Evolutionary conservation across 768 basidiomycete species (phyloP), one percentile per base, ranked within the genome.

Genomic region (Leccinum aurantiacum): DNA sequence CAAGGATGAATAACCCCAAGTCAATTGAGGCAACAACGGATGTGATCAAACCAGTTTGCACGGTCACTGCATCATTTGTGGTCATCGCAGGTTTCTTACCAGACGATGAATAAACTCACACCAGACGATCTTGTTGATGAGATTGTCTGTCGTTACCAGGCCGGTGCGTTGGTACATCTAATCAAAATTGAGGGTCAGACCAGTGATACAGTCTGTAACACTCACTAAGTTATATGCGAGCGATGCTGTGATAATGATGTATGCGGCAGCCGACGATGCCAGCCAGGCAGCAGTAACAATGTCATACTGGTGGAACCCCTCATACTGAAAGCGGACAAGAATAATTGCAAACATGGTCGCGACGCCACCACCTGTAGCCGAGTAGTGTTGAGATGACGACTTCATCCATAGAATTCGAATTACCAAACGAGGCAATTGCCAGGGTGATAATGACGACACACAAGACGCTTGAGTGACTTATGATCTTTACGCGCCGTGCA

Each of bases 211-310:
- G 17, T 25, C 0, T 13, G 29, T 49, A 1, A 25, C 13, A 62
- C 59, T 57, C 53, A 82, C 81, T 66, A 83, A 65, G 62, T 77
- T 75, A 72, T 71, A 74, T 6, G 81, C 80, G 13, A 83, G 68
- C 3, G 77, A 74, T 22, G 65, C 57, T 1, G 81, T 81, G 44
- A 83, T 82, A 3, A 75, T 46, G 22, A 79, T 63, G 58, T 82
- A 81, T 6, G 75, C 76, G 11, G 74, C 63, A 10, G 74, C 73
- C 6, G 78, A 78, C 31, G 75, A 71, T 1, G 73, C 75, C 5
- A 83, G 69, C 82, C 82, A 82, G 35, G 78, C 63, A 37, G 75
- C 70, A 7, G 76, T 71, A 48, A 70, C 64, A 6, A 68, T 71
- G 48, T 77, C 61, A 49, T 77, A 74, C 49, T 70, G 59, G 46